Evolutionary conservation across 352 stramenopile species (phyloP).

Genomic region (Thraustotheca clavata): DNA sequence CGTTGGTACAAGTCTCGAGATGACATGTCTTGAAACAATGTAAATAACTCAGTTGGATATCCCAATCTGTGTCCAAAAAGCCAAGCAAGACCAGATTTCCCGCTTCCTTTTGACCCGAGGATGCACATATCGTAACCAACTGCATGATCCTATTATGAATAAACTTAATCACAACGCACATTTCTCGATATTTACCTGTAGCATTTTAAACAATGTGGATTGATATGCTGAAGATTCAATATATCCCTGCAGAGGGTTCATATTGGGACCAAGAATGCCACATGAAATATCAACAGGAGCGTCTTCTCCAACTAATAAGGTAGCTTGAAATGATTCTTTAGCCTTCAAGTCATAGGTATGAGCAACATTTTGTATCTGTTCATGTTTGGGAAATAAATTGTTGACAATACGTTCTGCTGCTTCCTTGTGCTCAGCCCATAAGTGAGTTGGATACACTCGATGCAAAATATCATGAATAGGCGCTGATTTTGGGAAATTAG

Average conservation of each 20-base stretch:
- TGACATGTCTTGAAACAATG: conserved; percentile 91
- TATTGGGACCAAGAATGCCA: conserved; percentile 30
- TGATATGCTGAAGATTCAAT: conserved; percentile 50
- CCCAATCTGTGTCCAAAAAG: conserved; percentile 63
- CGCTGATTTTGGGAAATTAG: conserved; percentile 36
- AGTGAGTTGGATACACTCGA: conserved; percentile 46
- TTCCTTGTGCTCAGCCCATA: conserved; percentile 6
- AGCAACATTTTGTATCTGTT: background rate
- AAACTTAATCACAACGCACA: background rate
- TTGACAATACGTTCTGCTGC: conserved; percentile 22
- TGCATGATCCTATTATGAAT: conserved; percentile 40
- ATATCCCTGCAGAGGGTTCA: conserved; percentile 32
- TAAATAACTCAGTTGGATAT: conserved; percentile 86
- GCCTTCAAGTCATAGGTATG: background rate
- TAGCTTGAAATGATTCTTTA: background rate
- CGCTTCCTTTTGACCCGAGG: conserved; percentile 70
- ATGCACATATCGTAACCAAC: conserved; percentile 70
- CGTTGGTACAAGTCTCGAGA: conserved; percentile 87
- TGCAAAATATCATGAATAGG: conserved; percentile 31
- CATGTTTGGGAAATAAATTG: conserved; percentile 2
- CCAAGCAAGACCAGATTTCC: conserved; percentile 66
- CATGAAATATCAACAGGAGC: conserved; percentile 28
- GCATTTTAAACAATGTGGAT: conserved; percentile 49
- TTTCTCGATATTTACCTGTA: conserved; percentile 32
- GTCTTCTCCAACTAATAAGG: background rate